Evolutionary conservation across 1,284 basidiomycete species (phyloP).

Genomic region (Lignosus rhinocerotis): DNA sequence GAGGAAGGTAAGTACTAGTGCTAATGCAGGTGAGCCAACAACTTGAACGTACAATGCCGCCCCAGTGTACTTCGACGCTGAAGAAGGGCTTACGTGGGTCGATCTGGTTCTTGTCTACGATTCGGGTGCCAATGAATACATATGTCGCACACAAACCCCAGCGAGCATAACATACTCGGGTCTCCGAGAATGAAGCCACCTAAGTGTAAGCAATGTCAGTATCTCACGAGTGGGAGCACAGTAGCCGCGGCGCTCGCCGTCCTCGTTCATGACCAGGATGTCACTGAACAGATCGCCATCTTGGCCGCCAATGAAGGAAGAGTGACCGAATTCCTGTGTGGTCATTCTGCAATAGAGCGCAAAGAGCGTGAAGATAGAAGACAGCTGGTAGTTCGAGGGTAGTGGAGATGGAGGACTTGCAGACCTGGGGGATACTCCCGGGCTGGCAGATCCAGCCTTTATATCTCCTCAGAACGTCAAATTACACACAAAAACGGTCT

Average conservation of each 20-base stretch:
- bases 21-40: background rate
- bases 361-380: no score
- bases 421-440: no score
- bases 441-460: no score
- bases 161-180: no score
- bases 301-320: background rate
- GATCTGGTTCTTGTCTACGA: background rate
- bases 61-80: background rate
- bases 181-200: no score
- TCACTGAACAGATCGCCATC: background rate
- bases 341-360: no score
- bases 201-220: background rate
- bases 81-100: background rate
- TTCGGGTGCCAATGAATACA: background rate
- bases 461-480: no score
- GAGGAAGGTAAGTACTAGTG: background rate
- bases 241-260: background rate
- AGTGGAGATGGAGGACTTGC: no score
- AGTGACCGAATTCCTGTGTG: no score
- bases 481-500: no score
- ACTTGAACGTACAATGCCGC: background rate
- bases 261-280: background rate
- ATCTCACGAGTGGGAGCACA: background rate
- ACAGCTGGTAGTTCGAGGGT: no score
- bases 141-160: no score